Conservation (phyloP, 352 stramenopile genomes). For the Phytophthora multivora region DNA sequence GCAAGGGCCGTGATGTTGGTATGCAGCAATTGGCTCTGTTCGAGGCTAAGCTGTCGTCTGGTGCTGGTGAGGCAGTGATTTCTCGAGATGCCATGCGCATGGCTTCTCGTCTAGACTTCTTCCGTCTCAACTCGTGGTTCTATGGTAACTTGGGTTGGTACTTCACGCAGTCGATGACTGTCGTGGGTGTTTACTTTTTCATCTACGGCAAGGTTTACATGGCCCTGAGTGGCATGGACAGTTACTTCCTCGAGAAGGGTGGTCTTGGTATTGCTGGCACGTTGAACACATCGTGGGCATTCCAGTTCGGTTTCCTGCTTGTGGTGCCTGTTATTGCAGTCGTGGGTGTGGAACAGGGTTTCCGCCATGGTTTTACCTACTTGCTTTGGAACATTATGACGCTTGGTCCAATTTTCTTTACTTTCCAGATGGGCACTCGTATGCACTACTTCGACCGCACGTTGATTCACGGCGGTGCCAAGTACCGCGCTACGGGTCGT, state of each 20-base stretch:
- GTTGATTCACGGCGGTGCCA: constrained; percentile 96
- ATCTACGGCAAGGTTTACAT: constrained; percentile 98
- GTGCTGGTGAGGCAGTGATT: constrained; percentile 97
- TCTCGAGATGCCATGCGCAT: constrained; percentile 96
- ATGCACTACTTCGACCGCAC: constrained; percentile 99
- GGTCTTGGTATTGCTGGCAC: constrained; percentile 94
- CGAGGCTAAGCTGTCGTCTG: constrained; percentile 97
- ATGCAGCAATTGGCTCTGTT: constrained; percentile 99
- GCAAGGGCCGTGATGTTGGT: constrained; percentile 98
- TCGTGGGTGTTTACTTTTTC: constrained; percentile 98
- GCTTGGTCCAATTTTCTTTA: constrained; percentile 99
- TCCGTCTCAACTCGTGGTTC: constrained; percentile 97
- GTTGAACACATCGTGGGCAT: constrained; percentile 96
- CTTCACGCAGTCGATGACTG: constrained; percentile 97
- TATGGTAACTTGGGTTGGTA: constrained; percentile 99
- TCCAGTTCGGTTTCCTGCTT: constrained; percentile 96
- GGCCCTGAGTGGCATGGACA: constrained; percentile 93
- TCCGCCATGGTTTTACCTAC: constrained; percentile 92
- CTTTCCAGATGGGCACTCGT: constrained; percentile 99
- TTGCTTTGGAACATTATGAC: constrained; percentile 96
- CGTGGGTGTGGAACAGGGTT: constrained; percentile 96
- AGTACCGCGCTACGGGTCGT: constrained; percentile 97
- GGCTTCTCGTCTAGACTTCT: constrained; percentile 96
- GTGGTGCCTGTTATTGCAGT: constrained; percentile 97
- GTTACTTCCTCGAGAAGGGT: constrained; percentile 91